phyloP scores from a whole-genome alignment of 495 filamentous ascomycete species.

The Jackrogersella multiformis region DNA sequence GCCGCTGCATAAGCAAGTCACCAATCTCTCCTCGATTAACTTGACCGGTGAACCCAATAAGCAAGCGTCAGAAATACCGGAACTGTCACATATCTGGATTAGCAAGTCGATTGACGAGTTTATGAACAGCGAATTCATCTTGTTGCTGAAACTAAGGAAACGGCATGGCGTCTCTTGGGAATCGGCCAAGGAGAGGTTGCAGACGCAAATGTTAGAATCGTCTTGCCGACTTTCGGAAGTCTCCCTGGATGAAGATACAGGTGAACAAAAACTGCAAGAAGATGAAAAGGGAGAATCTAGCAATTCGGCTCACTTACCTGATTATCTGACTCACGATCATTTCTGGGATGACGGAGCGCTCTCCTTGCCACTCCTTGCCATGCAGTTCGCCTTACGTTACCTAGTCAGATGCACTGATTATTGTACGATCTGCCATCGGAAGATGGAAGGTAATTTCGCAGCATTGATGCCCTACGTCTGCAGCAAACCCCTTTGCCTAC shows the following conservation, averaged over 20 bases:
- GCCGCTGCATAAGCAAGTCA: constrained; percentile 60
- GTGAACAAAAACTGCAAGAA: too few species aligned
- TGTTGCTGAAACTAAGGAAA: constrained; percentile 68
- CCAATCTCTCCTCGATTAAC: constrained; percentile 58
- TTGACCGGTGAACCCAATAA: not conserved
- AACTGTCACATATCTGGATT: constrained; percentile 69
- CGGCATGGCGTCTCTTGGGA: constrained; percentile 69
- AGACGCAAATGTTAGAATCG: not conserved
- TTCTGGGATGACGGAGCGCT: constrained; percentile 46
- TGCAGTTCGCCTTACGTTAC: constrained; percentile 83
- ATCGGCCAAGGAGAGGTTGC: constrained; percentile 68
- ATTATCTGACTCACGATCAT: constrained; percentile 32
- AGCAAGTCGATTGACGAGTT: constrained; percentile 76
- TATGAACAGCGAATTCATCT: constrained; percentile 72
- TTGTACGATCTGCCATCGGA: constrained; percentile 86
- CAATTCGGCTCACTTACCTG: constrained; percentile 15
- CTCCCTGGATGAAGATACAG: too few species aligned
- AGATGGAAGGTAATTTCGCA: constrained; percentile 74
- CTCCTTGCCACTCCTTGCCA: constrained; percentile 73
- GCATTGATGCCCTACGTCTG: constrained; percentile 95
- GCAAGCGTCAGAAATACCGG: not conserved
- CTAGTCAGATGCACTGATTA: constrained; percentile 87
- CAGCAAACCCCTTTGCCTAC: constrained; percentile 79
- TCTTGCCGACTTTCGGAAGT: too few species aligned
- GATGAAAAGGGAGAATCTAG: constrained; percentile 1